Base-by-base conservation (phyloP, 345 rosid species). In the Eucalyptus guilfoylei region DNA sequence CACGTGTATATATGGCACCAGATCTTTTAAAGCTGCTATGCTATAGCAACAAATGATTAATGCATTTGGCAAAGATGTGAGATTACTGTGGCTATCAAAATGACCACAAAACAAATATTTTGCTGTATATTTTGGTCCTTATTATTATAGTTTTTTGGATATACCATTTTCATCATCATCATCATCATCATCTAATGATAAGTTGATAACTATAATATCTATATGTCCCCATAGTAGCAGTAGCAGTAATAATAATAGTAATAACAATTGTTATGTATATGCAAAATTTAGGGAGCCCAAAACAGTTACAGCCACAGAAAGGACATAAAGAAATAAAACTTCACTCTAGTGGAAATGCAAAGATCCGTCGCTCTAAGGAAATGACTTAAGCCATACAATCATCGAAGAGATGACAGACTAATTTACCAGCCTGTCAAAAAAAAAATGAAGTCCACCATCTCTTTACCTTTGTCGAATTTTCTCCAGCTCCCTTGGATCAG, bases 401-500 rank as follows among this genome's bases (percentile, higher is more conserved):
- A 72, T 42, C 26, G 6, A 76, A 76, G 45, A 76, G 83, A 76
- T 37, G 47, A 76, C 47, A 76, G 47, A 76, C 14, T 40, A 76
- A 21, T 37, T 37, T 21, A 76, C 83, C 83, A 76, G 83, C 83
- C 26, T 21, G 28, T 76, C 28, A 76, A 47, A 37, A 76, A 72
- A 72, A 86, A 88, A 14, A 88, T 76, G 9, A 55, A 85, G 24
- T 88, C 81, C 67, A 48, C 30, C 45, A 80, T 37, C 17, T 30
- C 42, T 88, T 90, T 88, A 97, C 99, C 99, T 98, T 91, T 96
- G 95, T 88, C 99, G 98, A 92, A 97, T 96, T 90, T 95, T 98
- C 91, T 98, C 99, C 55, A 98, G 99, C 93, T 98, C 99, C 93
- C 99, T 96, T 48, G 99, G 99, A 95, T 98, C 98, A 54, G 91